Conservation (phyloP, 495 filamentous ascomycete species). For the Elasticomyces elasticus region DNA sequence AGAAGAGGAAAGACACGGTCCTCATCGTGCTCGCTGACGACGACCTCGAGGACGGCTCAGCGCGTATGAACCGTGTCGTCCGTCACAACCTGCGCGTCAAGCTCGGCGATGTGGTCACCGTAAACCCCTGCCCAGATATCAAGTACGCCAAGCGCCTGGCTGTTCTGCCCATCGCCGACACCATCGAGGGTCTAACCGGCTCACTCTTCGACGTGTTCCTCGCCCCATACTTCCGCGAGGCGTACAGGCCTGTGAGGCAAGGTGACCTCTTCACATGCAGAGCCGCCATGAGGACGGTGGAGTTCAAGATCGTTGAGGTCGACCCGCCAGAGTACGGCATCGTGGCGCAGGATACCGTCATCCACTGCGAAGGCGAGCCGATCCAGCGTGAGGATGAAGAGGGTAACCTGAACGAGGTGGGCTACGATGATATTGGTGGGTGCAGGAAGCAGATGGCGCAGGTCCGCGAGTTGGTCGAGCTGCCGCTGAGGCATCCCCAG, state of each 20-base stretch:
- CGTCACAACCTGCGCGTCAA: conserved; percentile 96
- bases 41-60: conserved; percentile 93
- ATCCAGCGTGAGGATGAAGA: conserved; percentile 98
- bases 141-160: conserved; percentile 99
- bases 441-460: conserved; percentile 99
- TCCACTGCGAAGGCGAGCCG: conserved; percentile 97
- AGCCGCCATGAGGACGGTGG: conserved; percentile 96
- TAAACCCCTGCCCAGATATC: conserved; percentile 99
- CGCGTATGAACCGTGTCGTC: conserved; percentile 93
- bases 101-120: conserved; percentile 93
- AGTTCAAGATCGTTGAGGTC: conserved; percentile 98
- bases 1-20: conserved; percentile 99
- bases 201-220: conserved; percentile 98
- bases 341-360: conserved; percentile 95
- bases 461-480: conserved; percentile 94
- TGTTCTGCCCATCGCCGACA: conserved; percentile 95
- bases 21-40: conserved; percentile 95
- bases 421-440: conserved; percentile 98
- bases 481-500: conserved; percentile 90
- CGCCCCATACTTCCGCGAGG: conserved; percentile 98
- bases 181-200: conserved; percentile 91
- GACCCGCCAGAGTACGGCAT: conserved; percentile 97
- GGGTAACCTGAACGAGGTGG: conserved; percentile 96
- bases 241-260: conserved; percentile 91
- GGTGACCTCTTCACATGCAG: conserved; percentile 94